These are phyloP conservation scores for Aquanectria penicillioides DNA, from an alignment of 2,329 filamentous ascomycete species.

Conservation along the genomic window DNA sequence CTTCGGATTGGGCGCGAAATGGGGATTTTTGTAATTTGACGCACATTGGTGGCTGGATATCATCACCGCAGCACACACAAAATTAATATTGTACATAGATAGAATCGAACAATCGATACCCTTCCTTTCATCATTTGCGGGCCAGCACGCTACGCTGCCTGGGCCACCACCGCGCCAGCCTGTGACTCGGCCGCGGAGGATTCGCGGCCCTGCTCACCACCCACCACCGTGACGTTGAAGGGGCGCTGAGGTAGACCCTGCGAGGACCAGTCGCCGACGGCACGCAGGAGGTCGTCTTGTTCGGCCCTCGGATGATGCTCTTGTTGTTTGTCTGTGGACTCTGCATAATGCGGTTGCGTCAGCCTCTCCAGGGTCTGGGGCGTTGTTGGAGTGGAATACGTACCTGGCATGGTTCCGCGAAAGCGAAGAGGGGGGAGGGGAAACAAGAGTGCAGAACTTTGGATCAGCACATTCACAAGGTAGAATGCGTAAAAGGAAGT, in stretches of 20 bases:
- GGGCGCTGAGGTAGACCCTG: neutral
- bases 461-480: too few relatives aligned
- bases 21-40: neutral
- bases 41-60: neutral
- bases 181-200: neutral
- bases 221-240: neutral
- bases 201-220: neutral
- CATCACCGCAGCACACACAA: neutral
- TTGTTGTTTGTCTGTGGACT: neutral
- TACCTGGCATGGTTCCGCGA: neutral
- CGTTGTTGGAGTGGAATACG: neutral
- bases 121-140: neutral
- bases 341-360: neutral
- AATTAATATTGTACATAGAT: neutral
- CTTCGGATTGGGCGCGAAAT: neutral
- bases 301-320: neutral
- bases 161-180: constrained; percentile 1
- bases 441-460: neutral
- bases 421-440: neutral
- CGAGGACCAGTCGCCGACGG: constrained; percentile 8
- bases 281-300: constrained; percentile 4
- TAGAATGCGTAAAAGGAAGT: too few relatives aligned
- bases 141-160: constrained; percentile 7
- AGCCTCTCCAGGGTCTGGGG: neutral
- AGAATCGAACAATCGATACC: constrained; percentile 13